These are phyloP conservation scores for Cryptosporidium canis DNA, from an alignment of 169 alveolate genomes.

Conservation along the genomic window DNA sequence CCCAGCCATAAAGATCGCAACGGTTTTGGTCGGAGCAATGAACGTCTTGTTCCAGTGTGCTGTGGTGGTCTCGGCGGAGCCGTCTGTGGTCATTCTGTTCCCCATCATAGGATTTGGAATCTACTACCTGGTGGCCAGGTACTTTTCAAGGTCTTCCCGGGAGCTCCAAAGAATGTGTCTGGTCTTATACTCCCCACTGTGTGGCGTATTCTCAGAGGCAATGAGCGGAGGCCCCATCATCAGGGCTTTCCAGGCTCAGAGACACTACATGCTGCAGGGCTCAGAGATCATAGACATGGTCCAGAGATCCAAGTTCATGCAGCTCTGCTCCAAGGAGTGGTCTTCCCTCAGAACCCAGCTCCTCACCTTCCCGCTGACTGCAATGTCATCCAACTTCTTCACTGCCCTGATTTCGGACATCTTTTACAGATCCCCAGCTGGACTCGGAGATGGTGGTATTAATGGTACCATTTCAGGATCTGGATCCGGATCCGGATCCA, in stretches of 20 bases:
- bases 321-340: constrained; percentile 74
- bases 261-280: constrained; percentile 64
- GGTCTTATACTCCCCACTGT: constrained; percentile 63
- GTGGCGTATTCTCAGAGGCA: constrained; percentile 72
- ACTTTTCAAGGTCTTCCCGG: constrained; percentile 76
- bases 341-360: constrained; percentile 76
- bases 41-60: constrained; percentile 72
- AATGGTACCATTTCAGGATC: neutral
- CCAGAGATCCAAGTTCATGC: constrained; percentile 66
- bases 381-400: constrained; percentile 27
- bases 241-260: constrained; percentile 54
- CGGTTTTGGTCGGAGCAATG: constrained; percentile 72
- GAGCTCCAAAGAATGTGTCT: constrained; percentile 75
- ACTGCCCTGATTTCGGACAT: neutral
- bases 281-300: constrained; percentile 55
- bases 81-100: constrained; percentile 68
- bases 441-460: neutral
- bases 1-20: constrained; percentile 72
- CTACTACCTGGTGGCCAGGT: constrained; percentile 74
- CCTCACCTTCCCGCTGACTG: constrained; percentile 76
- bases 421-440: neutral
- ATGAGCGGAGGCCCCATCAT: constrained; percentile 71
- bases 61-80: constrained; percentile 65
- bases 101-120: constrained; percentile 73
- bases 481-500: constrained; percentile 6